phyloP scores from a whole-genome alignment of 352 stramenopile species.

The Pythium vanterpoolii region DNA sequence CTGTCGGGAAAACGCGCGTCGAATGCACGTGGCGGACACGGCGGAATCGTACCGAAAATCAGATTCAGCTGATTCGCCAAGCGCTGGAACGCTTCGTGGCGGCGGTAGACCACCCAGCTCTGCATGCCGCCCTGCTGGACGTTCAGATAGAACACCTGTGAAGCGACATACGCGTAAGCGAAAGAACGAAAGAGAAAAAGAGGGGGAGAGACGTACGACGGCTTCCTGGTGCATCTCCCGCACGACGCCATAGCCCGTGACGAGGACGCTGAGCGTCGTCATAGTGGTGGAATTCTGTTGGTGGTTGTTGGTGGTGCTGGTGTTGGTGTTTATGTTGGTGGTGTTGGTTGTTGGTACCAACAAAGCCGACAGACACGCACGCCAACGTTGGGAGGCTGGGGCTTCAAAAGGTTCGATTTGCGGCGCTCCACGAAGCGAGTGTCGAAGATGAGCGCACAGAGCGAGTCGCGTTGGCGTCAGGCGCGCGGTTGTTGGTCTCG shows the following conservation, averaged over 20 bases:
- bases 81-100: conserved; percentile 73
- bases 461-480: neutral
- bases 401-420: conserved; percentile 11
- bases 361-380: conserved; percentile 4
- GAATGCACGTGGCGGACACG: conserved; percentile 50
- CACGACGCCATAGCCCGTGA: conserved; percentile 73
- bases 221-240: conserved; percentile 49
- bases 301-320: conserved; percentile 4
- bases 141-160: conserved; percentile 68
- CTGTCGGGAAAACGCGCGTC: conserved; percentile 64
- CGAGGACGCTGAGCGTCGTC: conserved; percentile 65
- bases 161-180: neutral
- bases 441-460: conserved; percentile 4
- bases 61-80: conserved; percentile 59
- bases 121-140: conserved; percentile 65
- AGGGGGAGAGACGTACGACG: conserved; percentile 32
- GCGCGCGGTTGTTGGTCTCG: conserved; percentile 12
- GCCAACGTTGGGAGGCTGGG: neutral
- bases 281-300: conserved; percentile 24
- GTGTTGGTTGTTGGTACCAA: conserved; percentile 6
- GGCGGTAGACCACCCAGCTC: conserved; percentile 76
- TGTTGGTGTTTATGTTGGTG: conserved; percentile 4
- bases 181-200: neutral
- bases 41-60: conserved; percentile 64
- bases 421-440: neutral